phyloP scores from a whole-genome alignment of 2,329 filamentous ascomycete genomes.

The Chaetomium sp. region DNA sequence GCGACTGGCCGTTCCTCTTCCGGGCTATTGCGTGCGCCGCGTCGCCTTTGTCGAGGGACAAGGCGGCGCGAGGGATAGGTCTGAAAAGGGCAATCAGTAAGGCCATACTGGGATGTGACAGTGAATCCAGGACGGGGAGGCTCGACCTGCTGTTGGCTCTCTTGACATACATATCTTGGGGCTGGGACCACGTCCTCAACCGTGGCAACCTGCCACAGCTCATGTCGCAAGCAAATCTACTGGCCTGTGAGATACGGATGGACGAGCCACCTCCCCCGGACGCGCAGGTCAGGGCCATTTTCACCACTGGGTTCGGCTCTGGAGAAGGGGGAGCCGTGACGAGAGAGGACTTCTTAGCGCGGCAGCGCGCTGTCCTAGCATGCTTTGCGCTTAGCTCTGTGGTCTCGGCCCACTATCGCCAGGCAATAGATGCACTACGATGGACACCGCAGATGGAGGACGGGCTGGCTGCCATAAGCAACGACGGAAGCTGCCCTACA shows the following conservation, averaged over 20 bases:
- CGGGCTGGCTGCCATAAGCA: background rate
- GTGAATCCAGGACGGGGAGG: background rate
- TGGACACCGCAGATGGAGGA: background rate
- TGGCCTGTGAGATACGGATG: slow-evolving; percentile 43
- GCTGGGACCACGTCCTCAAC: slow-evolving; percentile 35
- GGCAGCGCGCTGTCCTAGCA: slow-evolving; percentile 37
- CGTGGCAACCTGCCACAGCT: slow-evolving; percentile 41
- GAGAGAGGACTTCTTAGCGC: slow-evolving; percentile 35
- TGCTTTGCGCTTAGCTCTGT: background rate
- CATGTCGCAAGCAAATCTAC: slow-evolving; percentile 43
- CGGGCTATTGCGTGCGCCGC: slow-evolving; percentile 42
- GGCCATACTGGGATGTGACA: background rate
- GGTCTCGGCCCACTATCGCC: background rate
- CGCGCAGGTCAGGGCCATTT: slow-evolving; percentile 38
- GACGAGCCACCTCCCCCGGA: slow-evolving; percentile 39
- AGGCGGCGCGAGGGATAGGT: background rate
- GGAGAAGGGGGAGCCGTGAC: background rate
- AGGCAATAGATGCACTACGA: background rate
- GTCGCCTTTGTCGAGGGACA: slow-evolving; percentile 34
- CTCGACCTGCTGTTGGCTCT: slow-evolving; percentile 43
- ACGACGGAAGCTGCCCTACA: slow-evolving; percentile 28
- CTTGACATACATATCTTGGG: slow-evolving; percentile 45
- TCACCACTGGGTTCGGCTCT: slow-evolving; percentile 38
- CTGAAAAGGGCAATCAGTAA: background rate
- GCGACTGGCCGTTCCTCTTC: slow-evolving; percentile 41